Conservation (phyloP, 352 stramenopile genomes). For the Phytophthora multivora region DNA sequence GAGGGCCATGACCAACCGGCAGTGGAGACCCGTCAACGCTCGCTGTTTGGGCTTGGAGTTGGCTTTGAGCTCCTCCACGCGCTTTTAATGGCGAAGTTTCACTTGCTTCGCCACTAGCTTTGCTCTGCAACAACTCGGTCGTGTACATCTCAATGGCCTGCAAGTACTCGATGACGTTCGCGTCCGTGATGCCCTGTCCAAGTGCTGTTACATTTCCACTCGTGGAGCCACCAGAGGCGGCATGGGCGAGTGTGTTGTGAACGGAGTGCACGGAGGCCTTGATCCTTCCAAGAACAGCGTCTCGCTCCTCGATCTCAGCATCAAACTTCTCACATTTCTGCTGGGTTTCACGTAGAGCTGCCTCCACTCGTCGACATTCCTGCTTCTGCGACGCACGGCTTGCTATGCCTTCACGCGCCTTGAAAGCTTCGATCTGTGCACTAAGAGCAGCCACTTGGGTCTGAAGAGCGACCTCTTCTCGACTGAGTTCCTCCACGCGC, state of each 20-base stretch:
- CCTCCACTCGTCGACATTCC: slow-evolving; percentile 47
- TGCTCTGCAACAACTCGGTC: slow-evolving; percentile 58
- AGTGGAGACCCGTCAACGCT: not conserved
- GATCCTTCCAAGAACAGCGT: slow-evolving; percentile 54
- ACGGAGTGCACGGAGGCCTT: slow-evolving; percentile 80
- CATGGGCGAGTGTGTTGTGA: slow-evolving; percentile 67
- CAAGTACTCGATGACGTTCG: slow-evolving; percentile 79
- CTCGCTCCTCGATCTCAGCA: slow-evolving; percentile 59
- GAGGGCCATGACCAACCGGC: slow-evolving; percentile 53
- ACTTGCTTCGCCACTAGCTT: slow-evolving; percentile 15
- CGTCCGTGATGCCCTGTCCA: slow-evolving; percentile 38
- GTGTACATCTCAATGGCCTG: slow-evolving; percentile 77
- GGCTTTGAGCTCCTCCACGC: slow-evolving; percentile 5
- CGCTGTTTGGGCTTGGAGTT: not conserved
- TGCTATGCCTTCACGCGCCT: slow-evolving; percentile 66
- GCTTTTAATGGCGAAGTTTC: slow-evolving; percentile 20
- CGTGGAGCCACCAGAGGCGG: slow-evolving; percentile 38
- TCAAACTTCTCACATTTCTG: slow-evolving; percentile 57
- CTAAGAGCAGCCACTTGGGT: slow-evolving; percentile 54
- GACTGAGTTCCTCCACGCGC: slow-evolving; percentile 68
- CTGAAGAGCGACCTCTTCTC: slow-evolving; percentile 59
- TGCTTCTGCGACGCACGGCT: slow-evolving; percentile 64
- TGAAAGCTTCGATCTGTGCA: slow-evolving; percentile 63
- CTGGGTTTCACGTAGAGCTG: slow-evolving; percentile 40
- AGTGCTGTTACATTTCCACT: slow-evolving; percentile 27